These are phyloP conservation scores for Fusarium clavum DNA, from an alignment of 2,329 filamentous ascomycete species.

Conservation along the genomic window DNA sequence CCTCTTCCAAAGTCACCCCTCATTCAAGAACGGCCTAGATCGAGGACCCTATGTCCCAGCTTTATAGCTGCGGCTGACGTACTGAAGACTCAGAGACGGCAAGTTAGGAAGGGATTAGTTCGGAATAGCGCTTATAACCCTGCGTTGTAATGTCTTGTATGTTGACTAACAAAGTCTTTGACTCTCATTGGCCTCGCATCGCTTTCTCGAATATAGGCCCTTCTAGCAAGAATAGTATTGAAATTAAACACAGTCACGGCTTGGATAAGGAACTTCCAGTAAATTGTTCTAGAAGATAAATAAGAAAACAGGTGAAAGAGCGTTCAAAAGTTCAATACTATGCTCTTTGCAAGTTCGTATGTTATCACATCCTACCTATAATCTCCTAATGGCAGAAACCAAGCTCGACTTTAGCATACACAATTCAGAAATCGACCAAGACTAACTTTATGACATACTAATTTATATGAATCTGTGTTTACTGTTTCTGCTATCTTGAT, in stretches of 20 bases:
- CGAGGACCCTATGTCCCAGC: background rate
- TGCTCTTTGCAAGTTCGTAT: no score
- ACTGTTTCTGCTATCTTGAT: conserved; percentile 50
- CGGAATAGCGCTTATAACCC: no score
- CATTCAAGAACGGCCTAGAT: background rate
- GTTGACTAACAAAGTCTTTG: conserved; percentile 29
- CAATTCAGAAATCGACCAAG: conserved; percentile 57
- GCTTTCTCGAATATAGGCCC: no score
- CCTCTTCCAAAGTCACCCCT: background rate
- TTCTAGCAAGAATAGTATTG: no score
- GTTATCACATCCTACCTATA: conserved; percentile 42
- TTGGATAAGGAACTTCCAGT: conserved; percentile 57
- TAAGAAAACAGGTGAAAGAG: conserved; percentile 55
- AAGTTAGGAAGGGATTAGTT: background rate
- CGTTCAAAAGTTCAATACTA: conserved; percentile 49
- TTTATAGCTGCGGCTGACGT: background rate
- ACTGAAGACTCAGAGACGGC: background rate
- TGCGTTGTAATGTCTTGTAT: no score
- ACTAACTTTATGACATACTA: conserved; percentile 56
- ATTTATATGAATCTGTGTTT: conserved; percentile 41
- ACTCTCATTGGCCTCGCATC: no score
- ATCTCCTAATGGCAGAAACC: conserved; percentile 56
- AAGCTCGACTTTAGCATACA: conserved; percentile 59
- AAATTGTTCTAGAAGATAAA: conserved; percentile 56
- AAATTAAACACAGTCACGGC: no score